Evolutionary conservation across 1,139 yeast genomes (phyloP), one percentile per base, ranked within the genome.

Genomic region (Suhomyces panamericanus): DNA sequence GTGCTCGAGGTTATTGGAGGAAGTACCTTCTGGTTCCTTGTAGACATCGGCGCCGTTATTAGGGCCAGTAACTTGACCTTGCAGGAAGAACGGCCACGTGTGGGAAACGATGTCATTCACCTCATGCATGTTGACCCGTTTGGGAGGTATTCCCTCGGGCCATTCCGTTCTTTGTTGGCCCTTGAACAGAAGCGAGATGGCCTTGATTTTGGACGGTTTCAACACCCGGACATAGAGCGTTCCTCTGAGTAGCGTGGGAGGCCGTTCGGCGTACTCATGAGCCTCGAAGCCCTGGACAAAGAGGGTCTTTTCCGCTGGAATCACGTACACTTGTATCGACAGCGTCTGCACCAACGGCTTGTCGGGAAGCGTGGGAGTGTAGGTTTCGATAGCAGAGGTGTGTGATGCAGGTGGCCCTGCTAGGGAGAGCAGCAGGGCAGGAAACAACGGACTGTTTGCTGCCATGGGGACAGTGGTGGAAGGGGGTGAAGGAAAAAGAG

Each of bases 61-160:
- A 6, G 58, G 52, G 5, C 50, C 46, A 4, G 62, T 42, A 29
- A 56, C 60, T 57, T 61, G 65, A n/a, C 66, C 64, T 51, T 50
- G 45, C 52, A 80, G 78, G 69, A 83, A 93, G 62, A 93, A 90
- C 1, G 96, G 95, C 99, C 99, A 93, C 5, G 88, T 83, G 60
- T 93, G 98, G 45, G 80, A 78, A 30, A 88, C 76, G 12, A 91
- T 63, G 47, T 81, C 87, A 50, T 78, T 80, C 22, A 76, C 63
- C 58, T 93, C 99, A 26, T 65, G 62, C 49, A 80, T 83, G 20
- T 81, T 85, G 22, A 73, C 71, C 56, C 82, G 81, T 59, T 87
- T 88, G 0, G 98, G 97, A 0, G 99, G 99, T 24, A 91, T 90
- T 1, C 97, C 99, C 58, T 95, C 99, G 3, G 98, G 99, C 98